Base-by-base conservation (phyloP, 768 basidiomycete species). In the Kwoniella heveanensis region DNA sequence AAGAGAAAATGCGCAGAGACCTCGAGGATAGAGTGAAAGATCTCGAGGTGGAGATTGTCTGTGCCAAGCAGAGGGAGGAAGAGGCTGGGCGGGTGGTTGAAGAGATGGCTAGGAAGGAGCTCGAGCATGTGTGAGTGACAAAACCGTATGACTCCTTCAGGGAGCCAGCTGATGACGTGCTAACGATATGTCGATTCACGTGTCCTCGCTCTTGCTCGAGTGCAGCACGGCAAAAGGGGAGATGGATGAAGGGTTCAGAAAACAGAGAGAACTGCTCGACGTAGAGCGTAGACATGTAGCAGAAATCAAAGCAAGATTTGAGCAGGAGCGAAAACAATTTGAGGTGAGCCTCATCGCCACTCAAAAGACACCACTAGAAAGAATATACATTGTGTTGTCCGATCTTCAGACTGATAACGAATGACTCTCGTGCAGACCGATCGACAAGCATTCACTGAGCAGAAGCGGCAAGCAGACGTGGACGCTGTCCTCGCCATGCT, bases 21-120 rank as follows among this genome's bases (percentile, higher is more conserved):
- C 61, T 78, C 36, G 65, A 73, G 60, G 71, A 74, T 48, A 57
- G 66, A 47, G 69, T 80, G 39, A 74, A 72, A 51, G 79, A 80
- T 64, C 57, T 80, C 25, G 71, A 77, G 49, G 67, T 69, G 21
- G 72, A 77, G 50, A 57, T 80, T 13, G 61, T 61, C 13, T 72
- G 71, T 62, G 67, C 69, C 2, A 52, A 54, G 30, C 66, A 57
- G 17, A 67, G 67, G 30, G 76, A 77, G 53, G 73, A 77, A 53
- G 76, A 74, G 48, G 71, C 73, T 15, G 66, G 66, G 44, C 62
- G 56, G 44, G 32, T 71, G 6, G 60, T 77, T 7, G 69, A 73
- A 22, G 76, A 74, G 39, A 64, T 68, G 60, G 60, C 71, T 6
- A 67, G 49, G 56, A 49, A 47, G 54, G 60, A 69, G 19, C 48